Percentiles rank a stretch among this genome's conserved stretches.
Evolutionary conservation across 441 rosid species (phyloP).

Genomic region (Flueggea neowawraea): DNA sequence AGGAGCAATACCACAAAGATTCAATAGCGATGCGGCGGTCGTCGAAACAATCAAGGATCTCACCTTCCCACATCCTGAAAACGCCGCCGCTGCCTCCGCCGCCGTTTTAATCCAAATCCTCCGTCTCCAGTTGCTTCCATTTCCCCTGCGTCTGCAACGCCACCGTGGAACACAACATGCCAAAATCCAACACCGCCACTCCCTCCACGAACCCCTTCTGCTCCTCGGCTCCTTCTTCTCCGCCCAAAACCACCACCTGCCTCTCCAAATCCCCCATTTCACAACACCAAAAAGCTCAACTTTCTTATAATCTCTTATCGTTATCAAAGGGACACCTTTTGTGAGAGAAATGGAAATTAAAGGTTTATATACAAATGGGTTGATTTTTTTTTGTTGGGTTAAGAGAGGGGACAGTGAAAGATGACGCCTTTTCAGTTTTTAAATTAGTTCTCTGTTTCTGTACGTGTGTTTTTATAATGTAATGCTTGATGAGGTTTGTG

Average conservation of each 20-base stretch:
- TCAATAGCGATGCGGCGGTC: constrained; percentile 77
- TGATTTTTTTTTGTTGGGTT: too few relatives aligned
- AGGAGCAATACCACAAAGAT: constrained; percentile 55
- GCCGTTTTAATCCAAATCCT: constrained; percentile 23
- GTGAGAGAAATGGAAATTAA: too few relatives aligned
- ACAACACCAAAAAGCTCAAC: neutral
- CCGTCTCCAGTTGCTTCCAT: constrained; percentile 49
- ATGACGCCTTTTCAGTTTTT: too few relatives aligned
- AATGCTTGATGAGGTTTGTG: too few relatives aligned
- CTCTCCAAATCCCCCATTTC: constrained; percentile 27
- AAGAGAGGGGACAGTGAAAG: too few relatives aligned
- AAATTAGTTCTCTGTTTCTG: too few relatives aligned
- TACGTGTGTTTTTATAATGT: too few relatives aligned
- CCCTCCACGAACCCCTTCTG: constrained; percentile 10
- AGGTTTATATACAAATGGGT: too few relatives aligned
- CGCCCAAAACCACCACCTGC: neutral
- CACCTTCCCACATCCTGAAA: constrained; percentile 96
- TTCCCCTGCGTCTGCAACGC: constrained; percentile 91
- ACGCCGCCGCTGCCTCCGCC: constrained; percentile 73
- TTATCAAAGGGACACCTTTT: neutral
- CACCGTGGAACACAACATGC: constrained; percentile 28
- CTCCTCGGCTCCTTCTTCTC: constrained; percentile 8
- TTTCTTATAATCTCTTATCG: neutral
- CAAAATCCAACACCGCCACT: constrained; percentile 26
- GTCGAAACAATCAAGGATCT: constrained; percentile 71